Evolutionary conservation across 2,329 filamentous ascomycete species (phyloP).

Genomic region (Colletotrichum nymphaeae): DNA sequence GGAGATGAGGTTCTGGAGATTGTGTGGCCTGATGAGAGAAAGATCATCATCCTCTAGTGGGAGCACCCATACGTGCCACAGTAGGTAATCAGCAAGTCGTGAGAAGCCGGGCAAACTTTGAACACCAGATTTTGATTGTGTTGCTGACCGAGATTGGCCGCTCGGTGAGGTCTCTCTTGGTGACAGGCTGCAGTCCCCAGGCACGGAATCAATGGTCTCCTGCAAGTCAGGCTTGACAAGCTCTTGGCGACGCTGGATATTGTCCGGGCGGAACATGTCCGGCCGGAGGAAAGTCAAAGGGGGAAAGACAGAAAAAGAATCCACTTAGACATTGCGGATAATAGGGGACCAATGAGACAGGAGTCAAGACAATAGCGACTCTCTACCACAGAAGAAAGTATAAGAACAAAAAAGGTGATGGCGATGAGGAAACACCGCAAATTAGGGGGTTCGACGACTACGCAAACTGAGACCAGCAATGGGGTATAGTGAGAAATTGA

Average conservation of each 20-base stretch:
- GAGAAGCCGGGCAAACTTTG: not conserved
- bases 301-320: not conserved
- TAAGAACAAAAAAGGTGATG: not conserved
- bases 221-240: slow-evolving; percentile 15
- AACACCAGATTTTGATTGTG: too few species aligned
- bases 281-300: not conserved
- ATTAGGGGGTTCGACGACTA: not conserved
- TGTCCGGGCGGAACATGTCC: not conserved
- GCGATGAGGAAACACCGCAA: not conserved
- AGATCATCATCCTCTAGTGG: not conserved
- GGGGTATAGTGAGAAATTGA: not conserved
- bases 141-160: not conserved
- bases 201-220: not conserved
- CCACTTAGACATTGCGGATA: not conserved
- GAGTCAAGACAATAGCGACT: not conserved
- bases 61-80: too few species aligned
- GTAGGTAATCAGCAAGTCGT: not conserved
- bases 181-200: not conserved
- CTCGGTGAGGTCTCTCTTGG: not conserved
- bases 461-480: not conserved
- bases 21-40: not conserved
- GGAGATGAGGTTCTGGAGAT: not conserved
- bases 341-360: not conserved
- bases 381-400: too few species aligned
- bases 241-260: not conserved